These are phyloP conservation scores for Tulasnella sp. DNA, from an alignment of 768 basidiomycete species.

Conservation along the genomic window DNA sequence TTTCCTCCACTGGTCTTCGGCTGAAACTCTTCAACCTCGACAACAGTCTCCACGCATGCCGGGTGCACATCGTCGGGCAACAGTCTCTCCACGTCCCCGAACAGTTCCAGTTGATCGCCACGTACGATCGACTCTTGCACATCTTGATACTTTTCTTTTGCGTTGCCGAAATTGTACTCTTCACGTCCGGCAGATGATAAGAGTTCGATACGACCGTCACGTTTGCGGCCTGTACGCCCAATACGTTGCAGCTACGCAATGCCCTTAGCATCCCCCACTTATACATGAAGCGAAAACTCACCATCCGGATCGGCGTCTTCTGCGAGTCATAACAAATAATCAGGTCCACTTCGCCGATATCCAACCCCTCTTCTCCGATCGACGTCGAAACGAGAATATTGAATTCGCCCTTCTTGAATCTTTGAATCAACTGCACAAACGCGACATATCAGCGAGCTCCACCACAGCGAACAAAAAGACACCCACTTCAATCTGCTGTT, in stretches of 20 bases:
- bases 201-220: slow-evolving; percentile 79
- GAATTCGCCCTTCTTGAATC: slow-evolving; percentile 75
- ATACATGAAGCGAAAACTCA: slow-evolving; percentile 28
- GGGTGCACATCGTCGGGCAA: slow-evolving; percentile 70
- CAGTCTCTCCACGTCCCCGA: slow-evolving; percentile 79
- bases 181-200: slow-evolving; percentile 84
- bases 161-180: slow-evolving; percentile 79
- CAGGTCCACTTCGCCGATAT: slow-evolving; percentile 94
- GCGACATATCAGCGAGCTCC: background rate
- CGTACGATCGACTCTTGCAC: slow-evolving; percentile 80
- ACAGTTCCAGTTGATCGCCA: slow-evolving; percentile 80
- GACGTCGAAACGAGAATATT: slow-evolving; percentile 94
- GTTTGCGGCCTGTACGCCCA: slow-evolving; percentile 88
- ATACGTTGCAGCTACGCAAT: slow-evolving; percentile 74
- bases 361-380: slow-evolving; percentile 95
- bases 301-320: slow-evolving; percentile 94
- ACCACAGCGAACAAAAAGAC: background rate
- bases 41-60: slow-evolving; percentile 60
- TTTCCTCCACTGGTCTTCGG: slow-evolving; percentile 29
- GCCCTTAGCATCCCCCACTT: background rate
- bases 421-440: slow-evolving; percentile 54
- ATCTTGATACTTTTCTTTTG: slow-evolving; percentile 71
- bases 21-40: slow-evolving; percentile 64
- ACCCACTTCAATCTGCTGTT: slow-evolving; percentile 76
- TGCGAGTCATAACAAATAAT: slow-evolving; percentile 95